Percentiles rank a stretch among this genome's conserved stretches.
phyloP scores from a whole-genome alignment of 2,329 filamentous ascomycete genomes.

The Talaromyces pinophilus region DNA sequence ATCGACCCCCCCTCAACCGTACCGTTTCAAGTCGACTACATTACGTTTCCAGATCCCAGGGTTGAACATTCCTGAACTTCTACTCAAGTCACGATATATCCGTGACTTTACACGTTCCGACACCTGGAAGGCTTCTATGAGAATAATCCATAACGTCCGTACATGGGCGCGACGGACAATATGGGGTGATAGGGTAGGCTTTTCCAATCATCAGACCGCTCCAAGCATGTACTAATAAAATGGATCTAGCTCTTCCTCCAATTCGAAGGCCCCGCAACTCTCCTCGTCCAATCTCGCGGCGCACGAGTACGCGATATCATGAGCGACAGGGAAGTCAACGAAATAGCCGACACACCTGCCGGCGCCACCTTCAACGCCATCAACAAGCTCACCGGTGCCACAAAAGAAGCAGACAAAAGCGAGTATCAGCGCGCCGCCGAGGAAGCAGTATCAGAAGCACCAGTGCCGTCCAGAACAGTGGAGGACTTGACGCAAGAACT shows the following conservation, averaged over 20 bases:
- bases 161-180: conserved; percentile 79
- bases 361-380: conserved; percentile 67
- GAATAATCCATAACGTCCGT: conserved; percentile 67
- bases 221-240: conserved; percentile 16
- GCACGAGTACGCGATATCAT: conserved; percentile 76
- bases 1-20: conserved; percentile 73
- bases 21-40: conserved; percentile 77
- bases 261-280: conserved; percentile 81
- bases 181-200: conserved; percentile 77
- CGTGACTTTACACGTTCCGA: conserved; percentile 69
- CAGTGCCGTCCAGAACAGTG: conserved; percentile 33
- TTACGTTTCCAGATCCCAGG: conserved; percentile 77
- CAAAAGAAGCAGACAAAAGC: conserved; percentile 21
- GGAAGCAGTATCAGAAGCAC: conserved; percentile 29
- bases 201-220: neutral
- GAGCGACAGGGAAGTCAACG: conserved; percentile 77
- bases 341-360: conserved; percentile 80
- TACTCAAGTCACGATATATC: conserved; percentile 73
- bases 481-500: conserved; percentile 32
- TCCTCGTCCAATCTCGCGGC: conserved; percentile 86
- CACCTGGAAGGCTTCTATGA: conserved; percentile 69
- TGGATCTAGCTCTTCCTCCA: conserved; percentile 70
- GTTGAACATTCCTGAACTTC: conserved; percentile 60
- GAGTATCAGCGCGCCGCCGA: conserved; percentile 28
- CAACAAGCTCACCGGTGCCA: conserved; percentile 30